Percentiles rank a stretch among this genome's conserved stretches.
Conservation (phyloP, 371 early-diverging fungal species). For the Apophysomyces ossiformis region DNA sequence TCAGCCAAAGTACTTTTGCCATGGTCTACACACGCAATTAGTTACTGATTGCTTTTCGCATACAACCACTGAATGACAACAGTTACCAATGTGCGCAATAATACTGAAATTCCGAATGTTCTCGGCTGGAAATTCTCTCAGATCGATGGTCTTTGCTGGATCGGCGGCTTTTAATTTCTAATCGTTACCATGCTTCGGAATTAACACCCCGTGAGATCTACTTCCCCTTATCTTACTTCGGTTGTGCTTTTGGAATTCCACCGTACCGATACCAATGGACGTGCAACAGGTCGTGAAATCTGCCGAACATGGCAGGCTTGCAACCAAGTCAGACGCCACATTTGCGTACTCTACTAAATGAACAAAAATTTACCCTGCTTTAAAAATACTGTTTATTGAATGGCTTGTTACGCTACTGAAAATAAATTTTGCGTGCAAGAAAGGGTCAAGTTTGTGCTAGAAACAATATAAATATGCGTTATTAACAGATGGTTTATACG, state of each 20-base stretch:
- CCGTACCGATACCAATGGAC: constrained; percentile 10
- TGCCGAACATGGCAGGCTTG: constrained; percentile 1
- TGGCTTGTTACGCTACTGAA: no score
- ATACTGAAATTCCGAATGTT: constrained; percentile 95
- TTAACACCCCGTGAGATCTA: not conserved
- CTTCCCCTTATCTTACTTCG: constrained; percentile 20
- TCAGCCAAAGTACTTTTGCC: constrained; percentile 97
- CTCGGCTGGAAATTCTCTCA: constrained; percentile 72
- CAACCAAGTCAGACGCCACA: not conserved
- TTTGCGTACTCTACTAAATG: no score
- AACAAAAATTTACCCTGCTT: no score
- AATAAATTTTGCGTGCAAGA: no score
- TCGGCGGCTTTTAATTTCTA: constrained; percentile 55
- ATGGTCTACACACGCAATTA: constrained; percentile 62
- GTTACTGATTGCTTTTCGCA: no score
- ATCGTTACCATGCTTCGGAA: not conserved
- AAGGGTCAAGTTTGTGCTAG: no score
- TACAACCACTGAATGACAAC: not conserved
- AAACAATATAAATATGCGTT: no score
- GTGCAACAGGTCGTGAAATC: constrained; percentile 9
- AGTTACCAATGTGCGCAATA: constrained; percentile 92
- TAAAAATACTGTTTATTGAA: no score
- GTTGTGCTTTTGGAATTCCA: constrained; percentile 40
- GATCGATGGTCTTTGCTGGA: constrained; percentile 47
- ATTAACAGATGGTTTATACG: no score